Evolutionary conservation across 352 stramenopile species (phyloP).

Genomic region (Elongisporangium anandrum): DNA sequence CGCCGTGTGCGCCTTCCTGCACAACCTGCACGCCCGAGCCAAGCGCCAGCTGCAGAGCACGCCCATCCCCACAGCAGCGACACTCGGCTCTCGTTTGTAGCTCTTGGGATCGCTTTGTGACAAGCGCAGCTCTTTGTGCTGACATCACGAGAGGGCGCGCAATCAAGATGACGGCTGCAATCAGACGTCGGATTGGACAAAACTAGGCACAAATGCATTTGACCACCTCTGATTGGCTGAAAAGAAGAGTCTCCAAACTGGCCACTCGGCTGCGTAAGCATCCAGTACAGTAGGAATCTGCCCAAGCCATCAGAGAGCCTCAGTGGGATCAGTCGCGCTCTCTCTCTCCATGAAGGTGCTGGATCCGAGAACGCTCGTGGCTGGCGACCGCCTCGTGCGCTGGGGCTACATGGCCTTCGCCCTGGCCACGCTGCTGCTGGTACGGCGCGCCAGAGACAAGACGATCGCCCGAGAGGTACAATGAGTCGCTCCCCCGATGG

Average conservation of each 20-base stretch:
- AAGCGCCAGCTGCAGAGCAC: not conserved
- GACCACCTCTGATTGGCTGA: not conserved
- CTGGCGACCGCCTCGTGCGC: slow-evolving; percentile 25
- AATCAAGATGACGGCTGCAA: not conserved
- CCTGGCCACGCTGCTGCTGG: slow-evolving; percentile 31
- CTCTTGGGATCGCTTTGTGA: not conserved
- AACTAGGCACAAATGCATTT: not conserved
- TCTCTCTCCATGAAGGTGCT: slow-evolving; percentile 22
- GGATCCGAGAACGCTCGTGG: slow-evolving; percentile 8
- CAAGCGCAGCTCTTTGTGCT: not conserved
- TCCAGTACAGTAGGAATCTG: not conserved
- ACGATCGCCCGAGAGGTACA: slow-evolving; percentile 35
- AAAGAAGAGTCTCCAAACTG: not conserved
- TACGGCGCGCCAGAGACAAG: slow-evolving; percentile 35
- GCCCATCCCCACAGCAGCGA: not conserved
- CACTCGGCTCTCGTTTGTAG: not conserved
- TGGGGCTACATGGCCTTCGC: slow-evolving; percentile 37
- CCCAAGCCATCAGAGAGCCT: not conserved
- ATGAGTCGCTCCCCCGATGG: not conserved
- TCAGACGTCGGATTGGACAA: not conserved
- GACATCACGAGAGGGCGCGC: not conserved
- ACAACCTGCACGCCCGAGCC: slow-evolving; percentile 42
- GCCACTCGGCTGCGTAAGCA: not conserved
- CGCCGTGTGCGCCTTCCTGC: slow-evolving; percentile 59
- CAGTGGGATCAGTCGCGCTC: not conserved